These are phyloP conservation scores for Theobroma cacao DNA, from an alignment of 345 rosid species.

Conservation along the genomic window DNA sequence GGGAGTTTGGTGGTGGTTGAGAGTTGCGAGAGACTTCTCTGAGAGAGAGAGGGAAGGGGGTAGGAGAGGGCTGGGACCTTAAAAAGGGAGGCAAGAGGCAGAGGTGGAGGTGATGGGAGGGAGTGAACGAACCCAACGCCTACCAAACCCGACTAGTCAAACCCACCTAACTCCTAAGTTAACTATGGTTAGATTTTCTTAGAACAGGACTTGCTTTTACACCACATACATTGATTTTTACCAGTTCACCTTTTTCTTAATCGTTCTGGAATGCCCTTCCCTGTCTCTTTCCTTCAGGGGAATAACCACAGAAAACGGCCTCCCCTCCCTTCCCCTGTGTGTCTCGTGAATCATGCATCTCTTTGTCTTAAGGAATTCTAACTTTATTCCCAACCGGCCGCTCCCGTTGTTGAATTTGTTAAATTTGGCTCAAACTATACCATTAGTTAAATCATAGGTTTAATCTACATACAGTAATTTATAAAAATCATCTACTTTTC, in stretches of 20 bases:
- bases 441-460: no score
- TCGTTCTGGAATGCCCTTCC: not conserved
- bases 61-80: not conserved
- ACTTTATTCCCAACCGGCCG: not conserved
- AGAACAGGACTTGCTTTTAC: not conserved
- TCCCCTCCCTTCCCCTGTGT: not conserved
- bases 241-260: no score
- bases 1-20: conserved; percentile 37
- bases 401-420: no score
- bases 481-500: no score
- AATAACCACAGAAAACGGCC: no score
- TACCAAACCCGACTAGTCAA: conserved; percentile 70
- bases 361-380: conserved; percentile 2
- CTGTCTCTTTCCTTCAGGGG: not conserved
- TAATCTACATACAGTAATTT: no score
- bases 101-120: not conserved
- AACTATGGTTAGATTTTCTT: conserved; percentile 35
- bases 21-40: conserved; percentile 31
- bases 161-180: conserved; percentile 41
- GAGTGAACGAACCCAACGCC: conserved; percentile 40
- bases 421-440: no score
- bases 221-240: not conserved
- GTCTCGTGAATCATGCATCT: conserved; percentile 12
- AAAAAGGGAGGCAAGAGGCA: not conserved
- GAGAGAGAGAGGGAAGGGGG: not conserved